Conservation (phyloP, 352 stramenopile genomes). For the Peronospora farinosa region DNA sequence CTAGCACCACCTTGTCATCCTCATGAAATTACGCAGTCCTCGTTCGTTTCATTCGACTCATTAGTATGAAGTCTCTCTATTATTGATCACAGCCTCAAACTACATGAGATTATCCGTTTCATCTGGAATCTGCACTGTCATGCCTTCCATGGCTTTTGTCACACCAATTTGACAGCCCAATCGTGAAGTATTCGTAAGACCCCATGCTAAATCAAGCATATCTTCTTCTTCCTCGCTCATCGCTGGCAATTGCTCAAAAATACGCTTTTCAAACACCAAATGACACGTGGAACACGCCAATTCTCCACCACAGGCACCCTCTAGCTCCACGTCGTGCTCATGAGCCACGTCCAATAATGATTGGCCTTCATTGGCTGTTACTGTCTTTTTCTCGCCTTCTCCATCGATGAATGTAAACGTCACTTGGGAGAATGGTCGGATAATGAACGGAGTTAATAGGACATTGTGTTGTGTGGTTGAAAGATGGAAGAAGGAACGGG, state of each 20-base stretch:
- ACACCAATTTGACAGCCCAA: constrained; percentile 90
- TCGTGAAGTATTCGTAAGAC: constrained; percentile 89
- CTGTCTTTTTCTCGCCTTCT: constrained; percentile 60
- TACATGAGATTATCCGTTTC: constrained; percentile 89
- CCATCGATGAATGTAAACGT: constrained; percentile 77
- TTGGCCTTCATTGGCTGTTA: constrained; percentile 69
- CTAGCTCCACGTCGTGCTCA: constrained; percentile 91
- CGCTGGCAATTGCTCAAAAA: constrained; percentile 83
- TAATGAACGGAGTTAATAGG: neutral
- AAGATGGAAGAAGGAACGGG: constrained; percentile 3
- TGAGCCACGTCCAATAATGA: constrained; percentile 88
- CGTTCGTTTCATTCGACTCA: too few species aligned
- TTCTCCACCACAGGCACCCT: constrained; percentile 90
- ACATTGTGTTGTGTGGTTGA: neutral
- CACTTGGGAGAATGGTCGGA: constrained; percentile 37
- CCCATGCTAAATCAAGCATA: constrained; percentile 93
- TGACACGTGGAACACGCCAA: constrained; percentile 92
- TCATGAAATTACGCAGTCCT: too few species aligned
- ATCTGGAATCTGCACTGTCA: constrained; percentile 82
- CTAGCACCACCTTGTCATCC: neutral
- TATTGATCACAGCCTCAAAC: neutral
- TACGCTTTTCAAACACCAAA: constrained; percentile 86
- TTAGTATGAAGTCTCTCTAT: too few species aligned
- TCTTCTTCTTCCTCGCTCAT: constrained; percentile 92
- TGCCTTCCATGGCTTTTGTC: constrained; percentile 79